These are phyloP conservation scores for Dalechampia spathulata DNA, from an alignment of 441 rosid genomes.

Conservation along the genomic window DNA sequence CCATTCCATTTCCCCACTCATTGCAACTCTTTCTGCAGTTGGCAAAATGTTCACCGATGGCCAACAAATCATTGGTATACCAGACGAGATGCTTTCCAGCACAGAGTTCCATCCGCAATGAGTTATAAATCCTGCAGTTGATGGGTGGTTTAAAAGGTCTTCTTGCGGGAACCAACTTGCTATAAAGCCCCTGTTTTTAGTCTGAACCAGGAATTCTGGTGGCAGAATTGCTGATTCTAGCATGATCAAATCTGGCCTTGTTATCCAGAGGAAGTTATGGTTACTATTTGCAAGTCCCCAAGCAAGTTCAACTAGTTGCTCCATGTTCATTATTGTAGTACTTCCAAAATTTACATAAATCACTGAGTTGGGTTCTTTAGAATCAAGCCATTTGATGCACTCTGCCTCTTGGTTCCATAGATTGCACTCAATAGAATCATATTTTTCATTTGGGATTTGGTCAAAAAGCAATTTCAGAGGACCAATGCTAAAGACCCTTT, in stretches of 20 bases:
- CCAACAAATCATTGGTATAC: conserved; percentile 57
- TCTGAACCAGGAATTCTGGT: conserved; percentile 31
- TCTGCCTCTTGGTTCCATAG: conserved; percentile 41
- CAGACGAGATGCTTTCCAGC: conserved; percentile 33
- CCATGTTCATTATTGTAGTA: conserved; percentile 28
- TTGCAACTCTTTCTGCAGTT: conserved; percentile 44
- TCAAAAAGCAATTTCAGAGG: conserved; percentile 26
- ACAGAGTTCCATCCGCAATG: conserved; percentile 59
- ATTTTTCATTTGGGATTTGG: conserved; percentile 11
- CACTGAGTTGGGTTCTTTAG: conserved; percentile 33
- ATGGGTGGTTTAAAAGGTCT: conserved; percentile 35
- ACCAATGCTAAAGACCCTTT: conserved; percentile 28
- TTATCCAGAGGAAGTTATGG: conserved; percentile 41
- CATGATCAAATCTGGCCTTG: conserved; percentile 33
- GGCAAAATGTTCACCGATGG: conserved; percentile 48
- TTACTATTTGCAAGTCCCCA: conserved; percentile 46
- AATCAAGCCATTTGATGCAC: conserved; percentile 40
- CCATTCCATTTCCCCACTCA: conserved; percentile 48
- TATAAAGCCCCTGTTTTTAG: conserved; percentile 30
- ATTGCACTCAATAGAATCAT: conserved; percentile 23
- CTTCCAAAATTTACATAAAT: conserved; percentile 47
- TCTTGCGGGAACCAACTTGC: conserved; percentile 52
- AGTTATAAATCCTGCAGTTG: conserved; percentile 41
- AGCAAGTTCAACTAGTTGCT: conserved; percentile 39
- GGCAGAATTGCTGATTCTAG: conserved; percentile 41